Evolutionary conservation across 352 stramenopile genomes (phyloP), one percentile per base, ranked within the genome.

Genomic region (Blastocystis sp.): DNA sequence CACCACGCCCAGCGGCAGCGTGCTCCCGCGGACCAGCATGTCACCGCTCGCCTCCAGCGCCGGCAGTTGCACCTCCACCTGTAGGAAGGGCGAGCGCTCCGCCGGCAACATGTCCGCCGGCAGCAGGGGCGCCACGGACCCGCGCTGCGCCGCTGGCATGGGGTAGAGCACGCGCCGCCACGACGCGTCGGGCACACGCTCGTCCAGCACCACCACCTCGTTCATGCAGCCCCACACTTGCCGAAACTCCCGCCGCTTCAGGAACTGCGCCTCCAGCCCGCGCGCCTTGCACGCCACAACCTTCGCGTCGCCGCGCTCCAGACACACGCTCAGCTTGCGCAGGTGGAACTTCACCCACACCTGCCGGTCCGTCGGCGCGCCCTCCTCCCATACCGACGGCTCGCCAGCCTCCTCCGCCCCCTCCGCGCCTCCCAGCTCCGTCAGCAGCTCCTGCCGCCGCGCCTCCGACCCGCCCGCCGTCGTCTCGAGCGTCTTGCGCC

Each of bases 81-180:
- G 78, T 5, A 88, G n/a, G 59, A 88, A 88, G 38, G 78, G 78
- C 7, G 78, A 11, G 28, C 28, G 11, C 5, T 21, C 4, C 3
- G 23, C 48, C 28, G 59, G 40, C n/a, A 76, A 34, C 45, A 88
- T 28, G 3, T 41, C 78, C 66, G 59, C 45, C 21, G 78, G 78
- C 1, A 79, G 21, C 21, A 88, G 78, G 9, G 21, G 62, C 43
- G 41, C 11, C 28, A 21, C 5, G 28, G 62, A 14, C 48, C 5
- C 0, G 14, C 5, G 5, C 5, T 7, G 23, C 2, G 78, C 78
- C 0, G 62, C 38, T 9, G 62, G 52, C 56, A 78, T 34, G 2
- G 78, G 62, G 45, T 88, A 88, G 3, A 88, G 43, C 28, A 88
- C 21, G 40, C 56, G 34, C 21, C 43, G 78, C 78, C 78, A 88